Evolutionary conservation across 768 basidiomycete genomes (phyloP), one percentile per base, ranked within the genome.

Genomic region (Rubroboletus pulcherrimus): DNA sequence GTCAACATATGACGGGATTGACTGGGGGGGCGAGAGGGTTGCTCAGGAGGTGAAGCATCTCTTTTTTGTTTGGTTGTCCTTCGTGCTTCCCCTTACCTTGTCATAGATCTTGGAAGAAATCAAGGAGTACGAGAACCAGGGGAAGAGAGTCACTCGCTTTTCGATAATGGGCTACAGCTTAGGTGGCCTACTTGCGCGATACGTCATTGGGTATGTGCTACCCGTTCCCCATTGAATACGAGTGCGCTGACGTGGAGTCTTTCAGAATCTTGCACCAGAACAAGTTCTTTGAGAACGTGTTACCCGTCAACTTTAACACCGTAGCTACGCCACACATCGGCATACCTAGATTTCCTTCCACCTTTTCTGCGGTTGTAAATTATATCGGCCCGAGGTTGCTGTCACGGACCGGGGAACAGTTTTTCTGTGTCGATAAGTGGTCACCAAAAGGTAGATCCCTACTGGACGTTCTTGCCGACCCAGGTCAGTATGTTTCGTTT

Each of bases 321-420:
- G 73, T 94, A 48, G 89, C 92, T 39, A 91, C 92, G 0, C 93
- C 93, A 2, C 87, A 91, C 58, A 76, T 93, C 39, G 93, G 93
- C 14, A 78, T 92, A 7, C 84, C 83, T 5, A 74, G 75, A 63
- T 86, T 86, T 58, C 77, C 79, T 29, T 82, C 84, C 3, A 70
- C 86, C 34, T 65, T 85, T 40, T 87, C 86, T 1, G 72, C 73
- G 1, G 45, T 90, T 0, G 64, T 77, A 11, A 75, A 77, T 2
- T 74, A 69, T 19, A 64, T 95, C 10, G 93, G 89, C 0, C 82
- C 89, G 0, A 82, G 75, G 51, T 71, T 93, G 14, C 73, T 94
- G 30, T 87, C 87, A 6, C 75, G 92, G 51, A 91, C 92, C 0
- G 93, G 93, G 7, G 81, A 88, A 53, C 89, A 91, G 57, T 86